These are phyloP conservation scores for Fragaria ananassa DNA, from an alignment of 306 rosid genomes.

Conservation along the genomic window DNA sequence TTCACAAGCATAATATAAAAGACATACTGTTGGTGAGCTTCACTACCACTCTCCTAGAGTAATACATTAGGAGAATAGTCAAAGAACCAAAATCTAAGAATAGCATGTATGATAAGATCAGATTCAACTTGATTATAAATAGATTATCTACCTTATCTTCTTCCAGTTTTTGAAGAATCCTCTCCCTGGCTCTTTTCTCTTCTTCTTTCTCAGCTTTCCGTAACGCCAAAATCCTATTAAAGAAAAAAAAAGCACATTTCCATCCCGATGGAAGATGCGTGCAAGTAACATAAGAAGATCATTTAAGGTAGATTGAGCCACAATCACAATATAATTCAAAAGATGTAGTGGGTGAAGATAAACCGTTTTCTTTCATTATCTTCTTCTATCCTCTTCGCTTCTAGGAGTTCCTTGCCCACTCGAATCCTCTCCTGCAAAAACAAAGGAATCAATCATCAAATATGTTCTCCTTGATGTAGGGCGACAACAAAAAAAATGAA, in stretches of 20 bases:
- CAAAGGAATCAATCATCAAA: constrained; percentile 10
- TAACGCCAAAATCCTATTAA: constrained; percentile 68
- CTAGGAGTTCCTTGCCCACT: constrained; percentile 90
- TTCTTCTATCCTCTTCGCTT: constrained; percentile 94
- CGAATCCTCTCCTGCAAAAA: constrained; percentile 85
- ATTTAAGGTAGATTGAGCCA: background rate
- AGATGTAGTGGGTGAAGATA: constrained; percentile 23
- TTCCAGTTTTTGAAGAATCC: constrained; percentile 87
- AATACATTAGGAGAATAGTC: background rate
- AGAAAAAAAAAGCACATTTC: constrained; percentile 21
- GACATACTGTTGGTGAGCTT: background rate
- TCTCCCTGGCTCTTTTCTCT: constrained; percentile 91
- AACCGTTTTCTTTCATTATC: constrained; percentile 94
- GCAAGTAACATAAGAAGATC: background rate
- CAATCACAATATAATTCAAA: constrained; percentile 14
- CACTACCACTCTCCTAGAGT: background rate
- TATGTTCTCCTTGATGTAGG: background rate
- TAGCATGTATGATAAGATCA: background rate
- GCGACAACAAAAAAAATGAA: background rate
- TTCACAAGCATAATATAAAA: background rate
- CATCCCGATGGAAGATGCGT: background rate
- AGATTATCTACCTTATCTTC: constrained; percentile 77
- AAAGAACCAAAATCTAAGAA: background rate
- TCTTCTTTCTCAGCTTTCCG: constrained; percentile 98
- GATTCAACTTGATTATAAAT: background rate